A percentile compares a stretch with the other conserved stretches of the same genome.
Conservation (phyloP, 2,329 filamentous ascomycete species). For the Paecilomyces sp. region DNA sequence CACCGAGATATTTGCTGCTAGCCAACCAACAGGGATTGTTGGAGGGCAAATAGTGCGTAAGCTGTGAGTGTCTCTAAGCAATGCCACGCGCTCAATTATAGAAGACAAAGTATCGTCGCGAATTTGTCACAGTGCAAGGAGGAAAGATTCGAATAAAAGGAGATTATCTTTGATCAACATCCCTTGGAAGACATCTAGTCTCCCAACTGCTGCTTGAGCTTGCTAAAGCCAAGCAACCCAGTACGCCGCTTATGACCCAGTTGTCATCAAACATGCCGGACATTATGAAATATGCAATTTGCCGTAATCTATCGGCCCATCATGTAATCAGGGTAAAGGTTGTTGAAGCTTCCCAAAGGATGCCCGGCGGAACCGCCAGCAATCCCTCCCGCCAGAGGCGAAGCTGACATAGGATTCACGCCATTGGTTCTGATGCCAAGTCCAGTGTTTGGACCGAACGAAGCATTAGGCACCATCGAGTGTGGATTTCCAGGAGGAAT, state of each 20-base stretch:
- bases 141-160: constrained; percentile 1
- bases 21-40: neutral
- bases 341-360: constrained; percentile 27
- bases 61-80: neutral
- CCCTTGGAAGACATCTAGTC: constrained; percentile 27
- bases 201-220: constrained; percentile 36
- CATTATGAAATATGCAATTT: constrained; percentile 21
- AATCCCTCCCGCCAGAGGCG: constrained; percentile 20
- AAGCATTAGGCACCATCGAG: constrained; percentile 19
- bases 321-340: constrained; percentile 42
- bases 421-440: constrained; percentile 30
- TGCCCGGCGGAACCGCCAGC: constrained; percentile 20
- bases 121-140: constrained; percentile 4
- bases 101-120: constrained; percentile 9
- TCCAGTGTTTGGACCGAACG: constrained; percentile 30
- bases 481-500: constrained; percentile 25
- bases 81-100: constrained; percentile 4
- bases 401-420: constrained; percentile 22
- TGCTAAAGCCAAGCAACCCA: constrained; percentile 29
- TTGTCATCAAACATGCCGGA: constrained; percentile 38
- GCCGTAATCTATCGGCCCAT: constrained; percentile 33
- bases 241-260: constrained; percentile 33
- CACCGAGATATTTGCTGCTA: neutral
- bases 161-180: constrained; percentile 22
- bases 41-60: neutral